These are phyloP conservation scores for Groenewaldozyma salmanticensis DNA, from an alignment of 805 yeast genomes.

Conservation along the genomic window DNA sequence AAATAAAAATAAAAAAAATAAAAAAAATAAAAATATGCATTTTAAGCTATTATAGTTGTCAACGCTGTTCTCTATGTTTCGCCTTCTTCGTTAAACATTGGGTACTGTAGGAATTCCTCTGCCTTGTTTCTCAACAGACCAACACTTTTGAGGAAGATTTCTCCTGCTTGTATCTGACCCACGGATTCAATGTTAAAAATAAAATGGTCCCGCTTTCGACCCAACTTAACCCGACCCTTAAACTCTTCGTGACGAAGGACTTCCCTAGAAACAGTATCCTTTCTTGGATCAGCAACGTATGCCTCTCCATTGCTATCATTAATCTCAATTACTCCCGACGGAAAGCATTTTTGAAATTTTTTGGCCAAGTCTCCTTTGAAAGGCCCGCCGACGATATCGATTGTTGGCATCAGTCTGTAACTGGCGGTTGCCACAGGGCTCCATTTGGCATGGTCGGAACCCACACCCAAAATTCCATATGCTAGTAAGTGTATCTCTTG, in stretches of 20 bases:
- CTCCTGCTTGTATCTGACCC: constrained; percentile 96
- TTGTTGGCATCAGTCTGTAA: constrained; percentile 83
- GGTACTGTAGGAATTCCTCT: constrained; percentile 15
- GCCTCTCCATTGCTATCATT: constrained; percentile 54
- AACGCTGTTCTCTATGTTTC: no score
- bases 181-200: constrained; percentile 90
- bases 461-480: constrained; percentile 86
- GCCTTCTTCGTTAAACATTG: no score
- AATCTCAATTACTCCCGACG: constrained; percentile 83
- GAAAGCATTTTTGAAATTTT: constrained; percentile 82
- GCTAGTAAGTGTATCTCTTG: constrained; percentile 88
- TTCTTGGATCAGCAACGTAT: constrained; percentile 77
- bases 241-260: constrained; percentile 91
- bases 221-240: constrained; percentile 78
- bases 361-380: constrained; percentile 68
- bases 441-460: constrained; percentile 93
- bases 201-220: constrained; percentile 86
- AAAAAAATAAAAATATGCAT: no score
- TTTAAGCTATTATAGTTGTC: no score
- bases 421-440: constrained; percentile 97
- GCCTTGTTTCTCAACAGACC: constrained; percentile 73
- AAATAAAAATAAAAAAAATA: no score
- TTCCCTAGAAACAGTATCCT: constrained; percentile 94
- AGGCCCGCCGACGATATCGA: constrained; percentile 57
- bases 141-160: constrained; percentile 84